Evolutionary conservation across 2,329 filamentous ascomycete genomes (phyloP), one percentile per base, ranked within the genome.

Genomic region (Leptosphaerulina australis): DNA sequence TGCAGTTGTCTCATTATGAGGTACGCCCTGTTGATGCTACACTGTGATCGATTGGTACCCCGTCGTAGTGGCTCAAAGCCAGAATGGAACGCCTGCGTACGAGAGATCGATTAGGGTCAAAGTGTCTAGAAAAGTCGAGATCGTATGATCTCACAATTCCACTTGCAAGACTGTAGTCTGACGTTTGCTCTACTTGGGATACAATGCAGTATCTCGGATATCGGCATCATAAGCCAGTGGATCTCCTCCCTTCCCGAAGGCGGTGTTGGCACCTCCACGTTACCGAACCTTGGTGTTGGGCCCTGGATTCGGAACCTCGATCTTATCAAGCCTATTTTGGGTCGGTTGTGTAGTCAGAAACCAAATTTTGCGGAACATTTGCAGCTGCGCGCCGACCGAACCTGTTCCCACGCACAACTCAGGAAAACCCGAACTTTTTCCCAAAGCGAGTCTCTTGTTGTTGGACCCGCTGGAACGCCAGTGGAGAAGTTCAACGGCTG

Each of bases 31-130:
- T 11, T 21, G 35, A 45, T 45, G 48, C 41, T 36, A 50, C 48
- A 40, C 40, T 50, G 48, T 50, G 48, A 31, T 40, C 25, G 20
- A 35, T 40, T 45, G 48, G 40, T 45, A 40, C 40, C 17, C 25
- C 40, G 12, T 12, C 2, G 22, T 12, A 25, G 20, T 30, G 30
- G 7, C 15, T 17, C n/a, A 12, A 15, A 14, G 26, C 40, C 26
- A n/a, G 18, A 25, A 25, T 18, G 30, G 29, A 14, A 35, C 30
- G 22, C n/a, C 17, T 37, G 33, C 33, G 46, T 38, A 11, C 20
- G 36, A 7, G 17, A 15, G 5, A 18, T 21, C 39, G 39, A 38
- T 39, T 34, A 10, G 39, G 34, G 22, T 15, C 11, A 18, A 18
- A 15, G 18, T 30, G 33, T 21, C 2, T 15, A 4, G 25, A 18